Base-by-base conservation (phyloP, 2,329 filamentous ascomycete genomes). In the Graphilbum fragrans region DNA sequence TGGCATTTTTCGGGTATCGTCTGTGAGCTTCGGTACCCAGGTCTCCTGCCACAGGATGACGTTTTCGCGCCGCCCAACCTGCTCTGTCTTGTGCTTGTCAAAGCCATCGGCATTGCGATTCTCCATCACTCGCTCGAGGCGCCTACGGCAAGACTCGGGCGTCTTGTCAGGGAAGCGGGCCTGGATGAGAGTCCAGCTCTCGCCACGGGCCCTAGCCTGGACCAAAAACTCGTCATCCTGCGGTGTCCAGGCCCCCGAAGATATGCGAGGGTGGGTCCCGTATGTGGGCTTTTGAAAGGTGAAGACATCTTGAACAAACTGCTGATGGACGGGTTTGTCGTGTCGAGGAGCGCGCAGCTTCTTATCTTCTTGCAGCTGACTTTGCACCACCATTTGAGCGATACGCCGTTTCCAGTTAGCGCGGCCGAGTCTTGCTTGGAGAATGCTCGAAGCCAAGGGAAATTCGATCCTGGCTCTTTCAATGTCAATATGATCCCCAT, bases 151-250 rank as follows among this genome's bases (percentile, higher is more conserved):
- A 17, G 87, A 86, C 57, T 92, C 92, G 45, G 81, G 66, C 9
- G 75, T 77, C 66, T 94, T 94, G 57, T 63, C 69, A 1, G 80
- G 82, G 57, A 94, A 94, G 47, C 71, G 74, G 46, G 70, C 68
- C 52, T 86, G 80, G 55, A 93, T 92, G 52, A 85, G 80, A 41
- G 75, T 73, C 86, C 86, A 94, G 61, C 88, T 90, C 57, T 87
- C 71, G 20, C 83, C 82, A 53, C 80, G 75, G 37, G 80, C 74
- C 41, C 86, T 75, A 16, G 85, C 83, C 35, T 67, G 63, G 47
- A 90, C 67, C 35, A 94, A 72, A 31, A 75, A 75, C 52, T 82
- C 72, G 58, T 94, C 86, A 50, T 92, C 85, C 37, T 76, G 69
- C 2, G 72, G 65, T 23, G 74, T 80, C 86, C 86, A 94, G 1